These are phyloP conservation scores for Tulasnella sp. DNA, from an alignment of 768 basidiomycete genomes.

Conservation along the genomic window DNA sequence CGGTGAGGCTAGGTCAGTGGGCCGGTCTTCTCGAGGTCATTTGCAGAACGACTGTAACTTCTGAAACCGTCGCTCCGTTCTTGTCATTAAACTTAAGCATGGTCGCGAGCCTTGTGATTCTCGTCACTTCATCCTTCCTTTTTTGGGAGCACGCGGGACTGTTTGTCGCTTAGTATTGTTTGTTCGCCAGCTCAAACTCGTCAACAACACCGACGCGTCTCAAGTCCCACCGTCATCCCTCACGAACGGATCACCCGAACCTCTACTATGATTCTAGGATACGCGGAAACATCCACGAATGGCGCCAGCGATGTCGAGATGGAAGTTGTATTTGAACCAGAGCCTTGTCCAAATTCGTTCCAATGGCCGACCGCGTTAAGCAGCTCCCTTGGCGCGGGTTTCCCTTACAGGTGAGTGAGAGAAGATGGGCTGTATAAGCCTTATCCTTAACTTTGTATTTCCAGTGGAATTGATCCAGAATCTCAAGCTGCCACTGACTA, in stretches of 20 bases:
- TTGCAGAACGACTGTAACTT: no score
- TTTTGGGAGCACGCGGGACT: background rate
- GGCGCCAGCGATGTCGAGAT: background rate
- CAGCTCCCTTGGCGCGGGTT: background rate
- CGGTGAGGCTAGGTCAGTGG: no score
- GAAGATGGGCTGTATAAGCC: background rate
- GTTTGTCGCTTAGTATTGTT: background rate
- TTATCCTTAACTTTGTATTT: background rate
- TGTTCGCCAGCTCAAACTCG: slow-evolving; percentile 9
- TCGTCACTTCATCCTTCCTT: background rate
- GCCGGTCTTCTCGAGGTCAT: no score
- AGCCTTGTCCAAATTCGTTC: background rate
- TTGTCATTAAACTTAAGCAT: no score
- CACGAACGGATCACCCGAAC: background rate
- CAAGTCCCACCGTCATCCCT: background rate
- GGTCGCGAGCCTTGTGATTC: no score
- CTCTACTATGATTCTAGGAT: background rate
- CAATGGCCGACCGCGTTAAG: background rate
- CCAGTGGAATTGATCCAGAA: slow-evolving; percentile 20
- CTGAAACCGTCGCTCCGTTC: no score
- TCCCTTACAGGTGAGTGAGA: background rate
- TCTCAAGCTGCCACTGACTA: slow-evolving; percentile 20
- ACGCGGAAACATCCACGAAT: background rate
- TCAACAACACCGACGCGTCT: background rate
- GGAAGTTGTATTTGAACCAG: background rate